phyloP scores from a whole-genome alignment of 345 rosid species.

The Angophora floribunda region DNA sequence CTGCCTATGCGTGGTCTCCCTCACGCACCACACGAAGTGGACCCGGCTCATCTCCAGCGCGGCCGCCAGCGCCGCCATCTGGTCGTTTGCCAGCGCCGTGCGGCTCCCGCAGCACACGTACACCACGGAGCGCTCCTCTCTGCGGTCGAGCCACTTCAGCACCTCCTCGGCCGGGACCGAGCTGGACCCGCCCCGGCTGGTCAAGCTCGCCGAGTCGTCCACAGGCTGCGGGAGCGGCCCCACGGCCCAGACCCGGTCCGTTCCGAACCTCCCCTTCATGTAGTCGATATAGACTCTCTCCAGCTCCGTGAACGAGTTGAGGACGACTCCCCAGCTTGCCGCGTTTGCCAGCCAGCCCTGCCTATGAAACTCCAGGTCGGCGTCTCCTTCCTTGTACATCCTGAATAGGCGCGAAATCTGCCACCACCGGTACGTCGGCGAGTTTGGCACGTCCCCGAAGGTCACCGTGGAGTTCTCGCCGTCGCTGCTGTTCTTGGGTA shows the following conservation, averaged over 20 bases:
- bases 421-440: slow-evolving; percentile 24
- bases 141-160: slow-evolving; percentile 45
- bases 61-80: slow-evolving; percentile 30
- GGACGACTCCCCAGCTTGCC: slow-evolving; percentile 41
- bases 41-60: slow-evolving; percentile 2
- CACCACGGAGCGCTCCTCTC: slow-evolving; percentile 34
- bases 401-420: slow-evolving; percentile 20
- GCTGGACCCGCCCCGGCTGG: slow-evolving; percentile 38
- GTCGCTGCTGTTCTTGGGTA: background rate
- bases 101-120: slow-evolving; percentile 78
- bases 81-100: slow-evolving; percentile 25
- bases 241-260: slow-evolving; percentile 30
- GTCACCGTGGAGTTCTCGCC: slow-evolving; percentile 1
- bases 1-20: background rate
- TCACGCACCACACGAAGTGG: background rate
- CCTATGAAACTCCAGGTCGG: slow-evolving; percentile 17
- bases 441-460: slow-evolving; percentile 26
- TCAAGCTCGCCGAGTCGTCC: background rate
- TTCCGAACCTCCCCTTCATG: slow-evolving; percentile 18
- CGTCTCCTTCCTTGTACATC: slow-evolving; percentile 12
- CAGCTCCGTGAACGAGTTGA: slow-evolving; percentile 41
- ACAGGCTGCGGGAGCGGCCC: slow-evolving; percentile 36
- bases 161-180: slow-evolving; percentile 10
- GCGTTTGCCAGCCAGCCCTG: slow-evolving; percentile 16
- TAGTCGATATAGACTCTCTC: slow-evolving; percentile 33